Conservation (phyloP, 495 filamentous ascomycete species). For the Filosporella fistucella region DNA sequence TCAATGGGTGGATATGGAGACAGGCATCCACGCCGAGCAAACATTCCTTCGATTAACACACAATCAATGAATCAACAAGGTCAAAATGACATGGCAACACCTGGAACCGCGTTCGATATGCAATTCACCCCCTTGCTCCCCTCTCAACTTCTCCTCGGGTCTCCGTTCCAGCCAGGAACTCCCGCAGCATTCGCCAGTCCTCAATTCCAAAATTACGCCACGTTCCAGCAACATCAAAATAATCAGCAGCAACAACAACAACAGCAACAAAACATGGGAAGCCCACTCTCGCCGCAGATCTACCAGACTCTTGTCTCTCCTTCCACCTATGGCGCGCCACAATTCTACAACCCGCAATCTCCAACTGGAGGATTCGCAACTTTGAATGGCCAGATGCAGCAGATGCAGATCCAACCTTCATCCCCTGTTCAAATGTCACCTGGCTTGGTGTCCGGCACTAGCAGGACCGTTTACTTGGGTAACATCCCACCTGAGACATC, state of each 20-base stretch:
- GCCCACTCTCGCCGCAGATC: constrained; percentile 63
- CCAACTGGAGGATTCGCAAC: constrained; percentile 71
- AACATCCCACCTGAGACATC: constrained; percentile 98
- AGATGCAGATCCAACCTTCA: constrained; percentile 46
- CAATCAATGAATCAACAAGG: constrained; percentile 41
- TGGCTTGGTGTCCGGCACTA: constrained; percentile 82
- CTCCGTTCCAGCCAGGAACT: constrained; percentile 93
- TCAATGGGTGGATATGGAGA: constrained; percentile 72
- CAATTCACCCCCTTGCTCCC: constrained; percentile 95
- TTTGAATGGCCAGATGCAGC: constrained; percentile 52
- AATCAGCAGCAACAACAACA: constrained; percentile 55
- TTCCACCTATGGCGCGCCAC: constrained; percentile 65
- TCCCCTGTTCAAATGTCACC: constrained; percentile 71
- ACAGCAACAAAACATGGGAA: constrained; percentile 40
- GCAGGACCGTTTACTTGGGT: constrained; percentile 92
- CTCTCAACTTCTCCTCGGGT: constrained; percentile 89
- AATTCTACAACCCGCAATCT: constrained; percentile 80
- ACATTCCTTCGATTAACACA: constrained; percentile 94
- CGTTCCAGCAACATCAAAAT: constrained; percentile 65
- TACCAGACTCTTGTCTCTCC: constrained; percentile 78
- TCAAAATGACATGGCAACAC: constrained; percentile 73
- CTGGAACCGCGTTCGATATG: constrained; percentile 91
- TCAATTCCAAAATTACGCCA: constrained; percentile 80
- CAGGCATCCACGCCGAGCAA: constrained; percentile 73
- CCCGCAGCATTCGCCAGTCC: constrained; percentile 85